Percentiles rank a stretch among this genome's conserved stretches.
Conservation (phyloP, 2,329 filamentous ascomycete genomes). For the Colletotrichum salicis region DNA sequence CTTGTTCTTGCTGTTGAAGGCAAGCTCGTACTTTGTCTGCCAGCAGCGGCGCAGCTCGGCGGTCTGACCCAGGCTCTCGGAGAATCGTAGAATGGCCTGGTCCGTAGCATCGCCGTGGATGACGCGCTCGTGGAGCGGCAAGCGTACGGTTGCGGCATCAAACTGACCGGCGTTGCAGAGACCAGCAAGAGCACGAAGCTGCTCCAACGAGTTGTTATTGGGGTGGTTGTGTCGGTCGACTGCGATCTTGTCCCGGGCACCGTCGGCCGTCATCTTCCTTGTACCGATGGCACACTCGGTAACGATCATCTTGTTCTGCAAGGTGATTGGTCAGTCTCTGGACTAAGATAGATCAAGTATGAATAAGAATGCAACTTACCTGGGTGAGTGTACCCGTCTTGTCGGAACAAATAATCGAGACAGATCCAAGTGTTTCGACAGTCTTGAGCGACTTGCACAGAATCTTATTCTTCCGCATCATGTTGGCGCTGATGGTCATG, state of each 20-base stretch:
- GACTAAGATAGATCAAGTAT: not conserved
- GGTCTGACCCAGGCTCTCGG: conserved; percentile 71
- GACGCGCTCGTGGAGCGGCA: conserved; percentile 69
- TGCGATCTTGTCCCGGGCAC: conserved; percentile 55
- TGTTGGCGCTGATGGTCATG: conserved; percentile 79
- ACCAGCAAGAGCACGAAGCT: conserved; percentile 70
- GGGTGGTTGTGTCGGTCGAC: conserved; percentile 40
- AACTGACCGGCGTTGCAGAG: conserved; percentile 83
- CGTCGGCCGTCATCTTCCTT: conserved; percentile 60
- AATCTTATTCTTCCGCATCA: conserved; percentile 81
- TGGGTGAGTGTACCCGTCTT: conserved; percentile 78
- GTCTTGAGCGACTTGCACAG: conserved; percentile 84
- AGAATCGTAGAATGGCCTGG: conserved; percentile 77
- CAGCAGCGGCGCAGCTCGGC: conserved; percentile 69
- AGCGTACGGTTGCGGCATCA: conserved; percentile 70
- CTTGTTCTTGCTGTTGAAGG: conserved; percentile 87
- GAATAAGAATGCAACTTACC: conserved; percentile 44
- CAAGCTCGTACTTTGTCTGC: conserved; percentile 73
- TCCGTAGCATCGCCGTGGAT: conserved; percentile 83
- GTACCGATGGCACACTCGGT: conserved; percentile 73
- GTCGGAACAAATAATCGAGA: conserved; percentile 80
- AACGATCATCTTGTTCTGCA: conserved; percentile 76
- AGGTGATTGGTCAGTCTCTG: conserved; percentile 4
- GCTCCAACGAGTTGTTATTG: conserved; percentile 58
- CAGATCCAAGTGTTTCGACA: conserved; percentile 78